Conservation (phyloP, 2,329 filamentous ascomycete species). For the Cladophialophora bantiana region DNA sequence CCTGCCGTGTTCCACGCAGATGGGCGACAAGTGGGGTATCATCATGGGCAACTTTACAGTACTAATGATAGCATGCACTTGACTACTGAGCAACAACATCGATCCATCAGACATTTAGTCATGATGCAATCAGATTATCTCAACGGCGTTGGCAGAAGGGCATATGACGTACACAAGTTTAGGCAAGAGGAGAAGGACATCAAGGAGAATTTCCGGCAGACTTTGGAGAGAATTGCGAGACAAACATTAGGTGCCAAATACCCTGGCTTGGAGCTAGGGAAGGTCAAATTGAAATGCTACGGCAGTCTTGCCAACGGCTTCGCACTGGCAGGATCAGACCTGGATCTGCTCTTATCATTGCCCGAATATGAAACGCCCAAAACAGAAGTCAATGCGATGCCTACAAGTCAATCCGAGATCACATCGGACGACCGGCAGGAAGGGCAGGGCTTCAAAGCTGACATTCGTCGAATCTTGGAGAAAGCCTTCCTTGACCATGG, state of each 20-base stretch:
- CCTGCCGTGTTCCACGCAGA: slow-evolving; percentile 15
- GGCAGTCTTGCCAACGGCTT: slow-evolving; percentile 86
- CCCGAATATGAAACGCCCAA: slow-evolving; percentile 48
- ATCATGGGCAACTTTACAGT: slow-evolving; percentile 27
- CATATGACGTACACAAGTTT: slow-evolving; percentile 29
- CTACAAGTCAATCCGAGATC: not conserved
- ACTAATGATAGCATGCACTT: slow-evolving; percentile 25
- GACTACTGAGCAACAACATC: slow-evolving; percentile 31
- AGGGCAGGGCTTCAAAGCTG: slow-evolving; percentile 30
- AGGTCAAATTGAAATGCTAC: slow-evolving; percentile 76
- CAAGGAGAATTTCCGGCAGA: slow-evolving; percentile 73
- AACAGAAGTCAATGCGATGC: not conserved
- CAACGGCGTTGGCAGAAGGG: slow-evolving; percentile 27
- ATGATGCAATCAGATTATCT: slow-evolving; percentile 40
- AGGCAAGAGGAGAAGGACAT: slow-evolving; percentile 63
- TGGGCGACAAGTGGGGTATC: slow-evolving; percentile 19
- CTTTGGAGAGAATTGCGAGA: slow-evolving; percentile 70
- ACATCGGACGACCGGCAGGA: slow-evolving; percentile 11
- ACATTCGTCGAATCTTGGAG: slow-evolving; percentile 72
- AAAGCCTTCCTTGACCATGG: slow-evolving; percentile 74
- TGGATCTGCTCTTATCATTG: slow-evolving; percentile 83
- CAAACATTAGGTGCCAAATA: slow-evolving; percentile 52
- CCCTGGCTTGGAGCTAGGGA: slow-evolving; percentile 58
- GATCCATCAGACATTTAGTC: slow-evolving; percentile 26
- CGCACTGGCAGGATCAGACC: slow-evolving; percentile 84